Conservation (phyloP, 768 basidiomycete genomes). For the Coprinopsis marcescibilis region DNA sequence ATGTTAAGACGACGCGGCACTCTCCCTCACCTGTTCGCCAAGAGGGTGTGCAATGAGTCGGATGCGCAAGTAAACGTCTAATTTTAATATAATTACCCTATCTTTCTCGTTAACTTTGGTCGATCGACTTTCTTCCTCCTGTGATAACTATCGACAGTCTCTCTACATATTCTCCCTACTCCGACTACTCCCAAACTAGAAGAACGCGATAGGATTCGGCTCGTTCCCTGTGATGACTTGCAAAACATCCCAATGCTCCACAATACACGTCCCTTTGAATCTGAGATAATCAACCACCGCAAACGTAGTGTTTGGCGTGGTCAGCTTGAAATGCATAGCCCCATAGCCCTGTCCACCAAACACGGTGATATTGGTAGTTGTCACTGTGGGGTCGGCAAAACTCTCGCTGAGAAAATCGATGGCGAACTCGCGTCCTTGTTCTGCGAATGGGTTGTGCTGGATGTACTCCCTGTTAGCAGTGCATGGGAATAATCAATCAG, state of each 20-base stretch:
- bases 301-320: no score
- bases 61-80: no score
- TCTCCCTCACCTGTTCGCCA: no score
- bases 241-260: constrained; percentile 3
- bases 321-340: background rate
- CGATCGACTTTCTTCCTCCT: no score
- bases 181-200: no score
- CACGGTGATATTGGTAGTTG: background rate
- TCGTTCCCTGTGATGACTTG: constrained; percentile 2
- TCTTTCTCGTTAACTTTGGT: no score
- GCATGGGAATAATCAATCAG: no score
- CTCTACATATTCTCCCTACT: no score
- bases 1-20: no score
- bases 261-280: constrained; percentile 6
- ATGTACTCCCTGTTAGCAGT: constrained; percentile 7
- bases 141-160: no score
- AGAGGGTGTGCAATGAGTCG: no score
- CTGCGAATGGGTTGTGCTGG: constrained; percentile 1
- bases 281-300: background rate
- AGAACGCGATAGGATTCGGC: constrained; percentile 4
- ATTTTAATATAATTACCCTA: no score
- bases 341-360: constrained; percentile 1
- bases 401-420: background rate
- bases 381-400: background rate
- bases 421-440: background rate